Evolutionary conservation across 805 yeast species (phyloP).

Genomic region (Candida silvicultrix): DNA sequence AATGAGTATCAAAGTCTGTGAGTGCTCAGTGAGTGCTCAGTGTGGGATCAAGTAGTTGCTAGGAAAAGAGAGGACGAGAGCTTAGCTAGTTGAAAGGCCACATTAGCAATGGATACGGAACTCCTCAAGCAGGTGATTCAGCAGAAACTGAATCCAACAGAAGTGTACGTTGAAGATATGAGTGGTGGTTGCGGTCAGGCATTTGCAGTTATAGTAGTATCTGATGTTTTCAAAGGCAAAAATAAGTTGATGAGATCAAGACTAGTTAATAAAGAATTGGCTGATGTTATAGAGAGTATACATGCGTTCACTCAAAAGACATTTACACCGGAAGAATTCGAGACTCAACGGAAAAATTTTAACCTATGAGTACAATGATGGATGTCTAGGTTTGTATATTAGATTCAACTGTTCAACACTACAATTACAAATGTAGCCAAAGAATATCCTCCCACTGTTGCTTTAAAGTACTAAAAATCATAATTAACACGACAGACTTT

Average conservation of each 20-base stretch:
- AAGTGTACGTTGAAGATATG: conserved; percentile 71
- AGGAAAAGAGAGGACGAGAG: too few relatives aligned
- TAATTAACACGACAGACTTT: conserved; percentile 1
- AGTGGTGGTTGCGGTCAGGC: conserved; percentile 95
- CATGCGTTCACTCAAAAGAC: conserved; percentile 96
- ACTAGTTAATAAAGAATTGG: conserved; percentile 70
- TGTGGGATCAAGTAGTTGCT: too few relatives aligned
- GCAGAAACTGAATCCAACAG: conserved; percentile 50
- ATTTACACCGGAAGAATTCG: conserved; percentile 89
- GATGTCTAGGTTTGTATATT: not conserved
- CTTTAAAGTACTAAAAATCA: too few relatives aligned
- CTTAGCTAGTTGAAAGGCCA: too few relatives aligned
- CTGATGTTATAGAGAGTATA: conserved; percentile 78
- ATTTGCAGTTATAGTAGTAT: conserved; percentile 86
- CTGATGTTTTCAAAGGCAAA: conserved; percentile 66
- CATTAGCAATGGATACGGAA: conserved; percentile 1
- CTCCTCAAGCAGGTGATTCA: conserved; percentile 40
- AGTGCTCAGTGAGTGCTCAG: too few relatives aligned
- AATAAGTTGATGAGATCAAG: conserved; percentile 84
- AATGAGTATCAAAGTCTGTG: too few relatives aligned
- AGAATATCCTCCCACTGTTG: too few relatives aligned
- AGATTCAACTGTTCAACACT: too few relatives aligned
- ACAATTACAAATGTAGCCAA: too few relatives aligned
- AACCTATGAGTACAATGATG: conserved; percentile 10
- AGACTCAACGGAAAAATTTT: conserved; percentile 16